Conservation (phyloP, 306 rosid genomes). For the Trichosanthes cucumerina region DNA sequence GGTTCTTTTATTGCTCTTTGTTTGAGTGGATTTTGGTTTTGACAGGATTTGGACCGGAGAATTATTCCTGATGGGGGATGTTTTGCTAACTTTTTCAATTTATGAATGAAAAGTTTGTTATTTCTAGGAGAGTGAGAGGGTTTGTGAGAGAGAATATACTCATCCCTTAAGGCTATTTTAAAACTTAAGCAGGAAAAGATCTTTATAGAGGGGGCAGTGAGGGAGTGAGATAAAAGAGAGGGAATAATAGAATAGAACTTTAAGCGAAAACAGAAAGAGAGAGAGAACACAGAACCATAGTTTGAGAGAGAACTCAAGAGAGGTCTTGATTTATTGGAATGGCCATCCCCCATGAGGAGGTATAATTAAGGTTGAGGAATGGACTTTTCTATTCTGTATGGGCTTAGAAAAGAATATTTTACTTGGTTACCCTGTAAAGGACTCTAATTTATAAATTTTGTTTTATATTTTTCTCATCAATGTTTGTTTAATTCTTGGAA, state of each 20-base stretch:
- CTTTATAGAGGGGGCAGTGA: neutral
- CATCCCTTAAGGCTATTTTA: neutral
- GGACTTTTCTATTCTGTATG: neutral
- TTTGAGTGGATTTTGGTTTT: neutral
- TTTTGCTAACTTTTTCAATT: neutral
- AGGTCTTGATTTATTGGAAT: neutral
- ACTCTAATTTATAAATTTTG: neutral
- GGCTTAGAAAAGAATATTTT: neutral
- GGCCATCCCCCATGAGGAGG: neutral
- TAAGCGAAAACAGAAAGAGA: neutral
- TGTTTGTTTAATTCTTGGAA: neutral
- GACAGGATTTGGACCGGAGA: neutral
- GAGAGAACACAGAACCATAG: neutral
- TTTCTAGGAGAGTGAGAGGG: neutral
- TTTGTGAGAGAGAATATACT: neutral
- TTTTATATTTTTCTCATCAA: neutral
- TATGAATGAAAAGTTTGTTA: neutral
- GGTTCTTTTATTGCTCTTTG: neutral
- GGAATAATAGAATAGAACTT: neutral
- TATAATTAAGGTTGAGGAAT: neutral
- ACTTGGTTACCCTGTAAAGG: neutral
- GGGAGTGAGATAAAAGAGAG: neutral
- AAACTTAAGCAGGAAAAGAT: neutral
- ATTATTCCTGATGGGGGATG: neutral
- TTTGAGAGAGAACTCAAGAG: neutral